phyloP scores from a whole-genome alignment of 148 eudicot genomes.

The Cornus kousa region DNA sequence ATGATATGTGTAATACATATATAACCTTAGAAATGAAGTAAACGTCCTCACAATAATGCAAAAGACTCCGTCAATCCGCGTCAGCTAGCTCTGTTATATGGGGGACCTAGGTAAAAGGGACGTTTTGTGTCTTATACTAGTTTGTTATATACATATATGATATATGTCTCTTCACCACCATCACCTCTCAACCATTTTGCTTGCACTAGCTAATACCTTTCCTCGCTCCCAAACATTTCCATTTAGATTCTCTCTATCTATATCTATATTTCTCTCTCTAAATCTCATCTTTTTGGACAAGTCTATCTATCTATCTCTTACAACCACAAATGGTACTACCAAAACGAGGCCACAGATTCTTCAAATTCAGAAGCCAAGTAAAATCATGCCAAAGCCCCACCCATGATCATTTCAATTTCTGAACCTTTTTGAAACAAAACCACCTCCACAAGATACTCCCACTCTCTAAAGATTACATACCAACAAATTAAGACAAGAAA shows the following conservation, averaged over 20 bases:
- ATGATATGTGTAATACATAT: no score
- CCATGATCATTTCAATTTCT: not conserved
- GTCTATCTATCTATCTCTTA: not conserved
- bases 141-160: not conserved
- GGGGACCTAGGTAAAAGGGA: not conserved
- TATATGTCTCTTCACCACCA: no score
- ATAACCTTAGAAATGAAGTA: not conserved
- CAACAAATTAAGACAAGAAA: not conserved
- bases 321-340: constrained; percentile 43
- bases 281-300: not conserved
- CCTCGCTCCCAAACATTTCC: not conserved
- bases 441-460: constrained; percentile 8
- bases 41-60: not conserved
- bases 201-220: not conserved
- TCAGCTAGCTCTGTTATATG: not conserved
- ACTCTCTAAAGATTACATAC: not conserved
- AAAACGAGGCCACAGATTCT: constrained; percentile 57
- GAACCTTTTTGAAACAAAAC: constrained; percentile 10
- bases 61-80: not conserved
- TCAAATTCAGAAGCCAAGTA: constrained; percentile 50
- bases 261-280: not conserved
- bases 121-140: not conserved
- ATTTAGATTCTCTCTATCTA: not conserved
- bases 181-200: not conserved
- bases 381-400: constrained; percentile 7